Evolutionary conservation across 345 rosid species (phyloP).

Genomic region (Brassica carinata): DNA sequence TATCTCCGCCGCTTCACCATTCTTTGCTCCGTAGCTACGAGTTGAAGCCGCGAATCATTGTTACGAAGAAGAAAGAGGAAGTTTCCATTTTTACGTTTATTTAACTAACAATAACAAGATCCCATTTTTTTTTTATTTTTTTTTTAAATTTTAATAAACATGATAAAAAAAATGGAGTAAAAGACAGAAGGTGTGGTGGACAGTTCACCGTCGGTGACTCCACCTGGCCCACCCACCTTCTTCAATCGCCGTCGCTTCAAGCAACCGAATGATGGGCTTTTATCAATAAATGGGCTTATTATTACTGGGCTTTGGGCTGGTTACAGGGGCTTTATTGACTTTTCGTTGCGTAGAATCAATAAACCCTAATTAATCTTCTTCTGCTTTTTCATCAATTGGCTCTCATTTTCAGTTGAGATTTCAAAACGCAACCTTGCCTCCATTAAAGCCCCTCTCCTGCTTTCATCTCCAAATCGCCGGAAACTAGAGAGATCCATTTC

Average conservation of each 20-base stretch:
- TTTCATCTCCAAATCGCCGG: not conserved
- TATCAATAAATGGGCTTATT: not conserved
- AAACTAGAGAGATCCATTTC: not conserved
- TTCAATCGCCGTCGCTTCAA: not conserved
- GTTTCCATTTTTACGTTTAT: constrained; percentile 25
- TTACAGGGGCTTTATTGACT: constrained; percentile 21
- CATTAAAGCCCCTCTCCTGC: constrained; percentile 15
- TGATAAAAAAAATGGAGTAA: constrained; percentile 9
- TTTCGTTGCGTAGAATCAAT: not conserved
- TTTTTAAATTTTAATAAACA: too few species aligned
- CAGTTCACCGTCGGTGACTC: constrained; percentile 41
- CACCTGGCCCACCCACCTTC: constrained; percentile 39
- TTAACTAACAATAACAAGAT: not conserved
- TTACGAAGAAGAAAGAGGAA: constrained; percentile 14
- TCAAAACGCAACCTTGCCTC: constrained; percentile 22
- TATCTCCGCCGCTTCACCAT: constrained; percentile 35
- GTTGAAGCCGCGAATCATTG: constrained; percentile 2
- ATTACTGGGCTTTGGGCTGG: constrained; percentile 6
- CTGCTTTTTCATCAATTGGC: not conserved
- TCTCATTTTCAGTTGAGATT: constrained; percentile 30
- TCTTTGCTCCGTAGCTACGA: constrained; percentile 14
- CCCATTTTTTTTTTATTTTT: not conserved
- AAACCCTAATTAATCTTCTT: constrained; percentile 29
- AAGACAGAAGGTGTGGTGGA: not conserved
- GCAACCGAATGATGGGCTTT: constrained; percentile 1